A percentile compares a stretch with the other conserved stretches of the same genome.
phyloP scores from a whole-genome alignment of 2,329 filamentous ascomycete genomes.

The Zarea fungicola region DNA sequence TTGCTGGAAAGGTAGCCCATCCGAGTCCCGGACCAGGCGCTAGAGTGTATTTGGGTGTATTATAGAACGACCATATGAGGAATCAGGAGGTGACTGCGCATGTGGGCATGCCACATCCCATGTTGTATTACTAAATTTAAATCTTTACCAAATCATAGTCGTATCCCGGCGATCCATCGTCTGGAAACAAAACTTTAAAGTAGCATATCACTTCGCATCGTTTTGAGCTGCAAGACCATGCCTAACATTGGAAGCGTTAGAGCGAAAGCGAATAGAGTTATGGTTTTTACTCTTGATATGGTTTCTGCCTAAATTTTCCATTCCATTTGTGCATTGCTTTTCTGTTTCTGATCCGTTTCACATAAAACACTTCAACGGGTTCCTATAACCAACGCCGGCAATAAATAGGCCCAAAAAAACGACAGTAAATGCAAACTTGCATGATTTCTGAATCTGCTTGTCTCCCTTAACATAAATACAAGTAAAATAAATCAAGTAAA shows the following conservation, averaged over 20 bases:
- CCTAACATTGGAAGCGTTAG: too few relatives aligned
- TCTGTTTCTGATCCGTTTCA: not conserved
- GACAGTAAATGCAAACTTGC: too few relatives aligned
- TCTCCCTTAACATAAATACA: not conserved
- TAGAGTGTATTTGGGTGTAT: not conserved
- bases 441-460: not conserved
- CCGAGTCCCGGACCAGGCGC: too few relatives aligned
- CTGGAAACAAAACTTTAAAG: not conserved
- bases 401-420: not conserved
- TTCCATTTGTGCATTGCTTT: not conserved
- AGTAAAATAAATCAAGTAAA: constrained; percentile 18
- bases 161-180: not conserved
- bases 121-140: constrained; percentile 5
- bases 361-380: not conserved
- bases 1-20: too few relatives aligned
- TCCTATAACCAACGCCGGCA: constrained; percentile 13
- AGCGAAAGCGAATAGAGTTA: too few relatives aligned
- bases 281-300: too few relatives aligned
- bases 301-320: too few relatives aligned
- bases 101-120: not conserved
- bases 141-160: not conserved
- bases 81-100: not conserved
- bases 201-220: not conserved
- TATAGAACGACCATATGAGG: not conserved
- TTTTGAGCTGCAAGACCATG: too few relatives aligned